These are phyloP conservation scores for Penicillium sp. DNA, from an alignment of 2,329 filamentous ascomycete species.

Conservation along the genomic window DNA sequence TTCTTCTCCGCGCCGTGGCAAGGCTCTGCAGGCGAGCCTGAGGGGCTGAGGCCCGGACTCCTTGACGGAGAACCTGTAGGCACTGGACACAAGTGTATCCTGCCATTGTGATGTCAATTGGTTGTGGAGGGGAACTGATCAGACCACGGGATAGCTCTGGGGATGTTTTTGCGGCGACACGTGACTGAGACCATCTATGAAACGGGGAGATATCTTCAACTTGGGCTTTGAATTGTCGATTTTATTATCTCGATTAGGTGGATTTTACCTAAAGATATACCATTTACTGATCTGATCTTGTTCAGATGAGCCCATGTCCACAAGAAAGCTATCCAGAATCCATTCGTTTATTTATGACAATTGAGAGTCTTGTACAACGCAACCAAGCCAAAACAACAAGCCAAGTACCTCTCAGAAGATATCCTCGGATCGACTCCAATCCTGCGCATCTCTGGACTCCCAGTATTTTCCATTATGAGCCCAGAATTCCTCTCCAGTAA, in stretches of 20 bases:
- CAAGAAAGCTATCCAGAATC: not conserved
- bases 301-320: not conserved
- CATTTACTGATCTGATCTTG: not conserved
- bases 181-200: conserved; percentile 13
- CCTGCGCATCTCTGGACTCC: conserved; percentile 61
- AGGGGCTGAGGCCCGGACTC: conserved; percentile 25
- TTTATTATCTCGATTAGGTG: not conserved
- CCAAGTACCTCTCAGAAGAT: conserved; percentile 57
- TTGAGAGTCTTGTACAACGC: conserved; percentile 17
- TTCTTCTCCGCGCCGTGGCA: conserved; percentile 26
- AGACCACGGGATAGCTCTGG: conserved; percentile 9
- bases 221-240: not conserved
- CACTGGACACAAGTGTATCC: conserved; percentile 45
- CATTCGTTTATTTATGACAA: conserved; percentile 17
- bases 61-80: conserved; percentile 37
- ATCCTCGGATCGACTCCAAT: conserved; percentile 73
- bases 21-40: conserved; percentile 27
- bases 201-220: not conserved
- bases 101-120: conserved; percentile 35
- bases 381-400: not conserved
- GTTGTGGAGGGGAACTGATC: conserved; percentile 9
- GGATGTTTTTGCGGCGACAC: conserved; percentile 15
- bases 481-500: conserved; percentile 90
- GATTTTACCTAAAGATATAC: not conserved
- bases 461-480: conserved; percentile 87